Conservation (phyloP, 306 rosid genomes). For the Arachis hypogaea region DNA sequence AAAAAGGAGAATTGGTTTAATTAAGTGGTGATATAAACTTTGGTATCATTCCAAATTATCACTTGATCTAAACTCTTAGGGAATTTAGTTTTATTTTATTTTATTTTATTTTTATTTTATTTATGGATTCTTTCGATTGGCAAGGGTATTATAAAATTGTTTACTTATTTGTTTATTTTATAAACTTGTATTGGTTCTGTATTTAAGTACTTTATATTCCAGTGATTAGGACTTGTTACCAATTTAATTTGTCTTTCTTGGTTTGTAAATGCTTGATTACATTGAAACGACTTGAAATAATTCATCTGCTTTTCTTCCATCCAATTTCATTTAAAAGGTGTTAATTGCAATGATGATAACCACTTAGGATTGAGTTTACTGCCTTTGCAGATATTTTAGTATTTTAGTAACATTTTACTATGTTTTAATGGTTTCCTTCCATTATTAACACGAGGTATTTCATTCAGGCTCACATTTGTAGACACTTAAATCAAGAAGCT, state of each 20-base stretch:
- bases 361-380: constrained; percentile 23
- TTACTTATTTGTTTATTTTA: not conserved
- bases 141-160: not conserved
- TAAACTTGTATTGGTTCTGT: not conserved
- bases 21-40: constrained; percentile 18
- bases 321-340: constrained; percentile 2
- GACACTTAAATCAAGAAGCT: constrained; percentile 90
- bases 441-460: constrained; percentile 41
- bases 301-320: not conserved
- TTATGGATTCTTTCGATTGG: not conserved
- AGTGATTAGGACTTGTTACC: constrained; percentile 2
- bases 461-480: constrained; percentile 80
- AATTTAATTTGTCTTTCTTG: constrained; percentile 19
- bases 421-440: constrained; percentile 24
- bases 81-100: not conserved
- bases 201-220: constrained; percentile 18
- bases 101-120: too few species aligned
- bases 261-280: constrained; percentile 17
- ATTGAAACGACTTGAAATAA: not conserved
- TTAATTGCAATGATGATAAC: constrained; percentile 26
- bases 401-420: constrained; percentile 30
- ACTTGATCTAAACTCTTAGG: not conserved
- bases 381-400: not conserved
- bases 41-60: constrained; percentile 10
- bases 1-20: not conserved